Percentiles rank a stretch among this genome's conserved stretches.
Conservation (phyloP, 768 basidiomycete genomes). For the Suillus subluteus region DNA sequence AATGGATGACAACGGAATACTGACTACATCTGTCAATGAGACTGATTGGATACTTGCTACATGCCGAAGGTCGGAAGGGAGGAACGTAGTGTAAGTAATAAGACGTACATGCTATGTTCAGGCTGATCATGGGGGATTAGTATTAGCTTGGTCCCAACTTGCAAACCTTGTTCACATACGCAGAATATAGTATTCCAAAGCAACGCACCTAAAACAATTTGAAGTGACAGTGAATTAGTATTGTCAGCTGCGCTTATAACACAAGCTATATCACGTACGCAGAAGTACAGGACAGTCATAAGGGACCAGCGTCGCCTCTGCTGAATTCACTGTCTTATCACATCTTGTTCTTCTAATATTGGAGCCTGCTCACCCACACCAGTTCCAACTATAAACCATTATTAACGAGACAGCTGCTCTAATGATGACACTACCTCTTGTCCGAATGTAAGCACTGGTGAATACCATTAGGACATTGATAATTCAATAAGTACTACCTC, state of each 20-base stretch:
- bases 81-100: too few species aligned
- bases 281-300: neutral
- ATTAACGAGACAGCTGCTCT: neutral
- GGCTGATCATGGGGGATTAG: neutral
- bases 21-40: neutral
- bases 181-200: neutral
- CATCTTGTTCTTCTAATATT: neutral
- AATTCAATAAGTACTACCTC: too few species aligned
- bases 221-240: neutral
- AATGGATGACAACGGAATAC: neutral
- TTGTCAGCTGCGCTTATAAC: neutral
- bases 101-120: neutral
- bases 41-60: conserved; percentile 2
- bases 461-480: neutral
- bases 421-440: conserved; percentile 5
- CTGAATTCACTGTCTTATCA: neutral
- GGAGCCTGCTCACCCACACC: conserved; percentile 1
- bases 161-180: neutral
- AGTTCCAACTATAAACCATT: conserved; percentile 5
- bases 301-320: conserved; percentile 4
- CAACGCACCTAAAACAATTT: neutral
- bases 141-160: neutral
- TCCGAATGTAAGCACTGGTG: neutral
- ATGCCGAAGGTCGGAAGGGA: neutral
- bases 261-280: neutral